phyloP scores from a whole-genome alignment of 352 stramenopile genomes.

The Phytopythium mirpurense region DNA sequence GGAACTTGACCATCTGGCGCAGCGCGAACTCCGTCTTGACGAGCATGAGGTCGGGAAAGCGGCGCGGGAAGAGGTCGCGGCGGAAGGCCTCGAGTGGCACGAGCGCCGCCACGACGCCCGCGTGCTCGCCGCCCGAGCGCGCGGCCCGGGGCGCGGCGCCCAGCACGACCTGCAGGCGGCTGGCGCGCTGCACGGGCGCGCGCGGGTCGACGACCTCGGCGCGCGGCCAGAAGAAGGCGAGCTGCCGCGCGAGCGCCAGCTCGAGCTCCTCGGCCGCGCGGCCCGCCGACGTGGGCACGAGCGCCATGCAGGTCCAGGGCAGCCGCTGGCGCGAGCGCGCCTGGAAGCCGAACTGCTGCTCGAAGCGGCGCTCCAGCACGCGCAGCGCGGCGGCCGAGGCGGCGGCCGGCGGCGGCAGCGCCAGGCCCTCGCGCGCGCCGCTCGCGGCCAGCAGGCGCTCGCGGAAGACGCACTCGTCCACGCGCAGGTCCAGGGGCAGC shows the following conservation, averaged over 20 bases:
- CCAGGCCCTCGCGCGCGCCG: constrained; percentile 9
- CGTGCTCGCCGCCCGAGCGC: constrained; percentile 8
- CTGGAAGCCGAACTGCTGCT: constrained; percentile 37
- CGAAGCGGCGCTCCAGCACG: constrained; percentile 58
- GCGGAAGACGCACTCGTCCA: constrained; percentile 65
- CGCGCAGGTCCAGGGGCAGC: constrained; percentile 38
- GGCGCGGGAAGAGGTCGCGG: constrained; percentile 26
- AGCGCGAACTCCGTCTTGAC: constrained; percentile 64
- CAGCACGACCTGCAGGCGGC: constrained; percentile 37
- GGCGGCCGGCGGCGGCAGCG: constrained; percentile 17
- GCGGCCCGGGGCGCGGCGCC: constrained; percentile 17
- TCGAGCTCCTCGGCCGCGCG: constrained; percentile 15
- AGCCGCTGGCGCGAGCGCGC: constrained; percentile 28
- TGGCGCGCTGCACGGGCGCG: constrained; percentile 26
- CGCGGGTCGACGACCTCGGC: constrained; percentile 36
- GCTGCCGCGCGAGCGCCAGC: constrained; percentile 26
- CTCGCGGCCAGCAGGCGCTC: constrained; percentile 38
- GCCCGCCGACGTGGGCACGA: constrained; percentile 31
- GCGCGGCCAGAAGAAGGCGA: constrained; percentile 51
- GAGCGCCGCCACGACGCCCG: constrained; percentile 29
- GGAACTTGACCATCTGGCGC: constrained; percentile 42
- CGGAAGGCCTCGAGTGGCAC: constrained; percentile 27
- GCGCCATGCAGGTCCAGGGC: constrained; percentile 55
- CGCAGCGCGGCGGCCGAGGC: constrained; percentile 18
- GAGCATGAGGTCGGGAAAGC: constrained; percentile 57